A percentile compares a stretch with the other conserved stretches of the same genome.
These are phyloP conservation scores for Penicillium ochrochloron DNA, from an alignment of 495 filamentous ascomycete species.

Conservation along the genomic window DNA sequence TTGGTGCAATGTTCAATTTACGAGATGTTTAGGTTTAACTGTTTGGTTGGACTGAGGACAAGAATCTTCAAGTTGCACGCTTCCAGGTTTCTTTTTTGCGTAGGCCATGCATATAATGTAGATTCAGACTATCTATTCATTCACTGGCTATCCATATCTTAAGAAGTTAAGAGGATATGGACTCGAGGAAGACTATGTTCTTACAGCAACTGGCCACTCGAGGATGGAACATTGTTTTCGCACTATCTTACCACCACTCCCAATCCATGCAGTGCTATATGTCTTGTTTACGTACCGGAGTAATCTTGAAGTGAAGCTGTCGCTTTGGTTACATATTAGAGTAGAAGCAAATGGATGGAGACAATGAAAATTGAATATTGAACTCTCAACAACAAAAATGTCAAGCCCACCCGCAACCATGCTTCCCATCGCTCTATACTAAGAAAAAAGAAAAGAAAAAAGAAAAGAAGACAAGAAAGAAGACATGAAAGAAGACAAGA, in stretches of 20 bases:
- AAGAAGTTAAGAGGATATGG: no score
- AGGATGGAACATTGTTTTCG: no score
- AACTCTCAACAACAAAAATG: background rate
- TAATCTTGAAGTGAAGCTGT: background rate
- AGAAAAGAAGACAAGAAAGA: no score
- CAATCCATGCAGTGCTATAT: no score
- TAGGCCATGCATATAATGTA: no score
- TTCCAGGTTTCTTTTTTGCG: background rate
- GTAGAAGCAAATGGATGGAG: background rate
- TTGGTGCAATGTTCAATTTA: conserved; percentile 9
- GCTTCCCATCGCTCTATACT: background rate
- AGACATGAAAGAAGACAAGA: no score
- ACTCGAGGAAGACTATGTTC: no score
- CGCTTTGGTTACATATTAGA: background rate
- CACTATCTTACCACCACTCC: no score
- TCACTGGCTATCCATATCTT: no score
- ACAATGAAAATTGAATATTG: background rate
- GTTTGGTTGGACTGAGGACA: background rate
- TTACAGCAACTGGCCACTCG: no score
- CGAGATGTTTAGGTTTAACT: background rate
- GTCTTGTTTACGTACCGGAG: background rate
- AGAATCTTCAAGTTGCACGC: background rate
- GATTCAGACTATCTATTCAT: no score
- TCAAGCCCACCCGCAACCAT: background rate
- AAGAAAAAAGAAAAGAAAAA: background rate